Evolutionary conservation across 495 filamentous ascomycete species (phyloP), one percentile per base, ranked within the genome.

Genomic region (Margaritispora aquatica): DNA sequence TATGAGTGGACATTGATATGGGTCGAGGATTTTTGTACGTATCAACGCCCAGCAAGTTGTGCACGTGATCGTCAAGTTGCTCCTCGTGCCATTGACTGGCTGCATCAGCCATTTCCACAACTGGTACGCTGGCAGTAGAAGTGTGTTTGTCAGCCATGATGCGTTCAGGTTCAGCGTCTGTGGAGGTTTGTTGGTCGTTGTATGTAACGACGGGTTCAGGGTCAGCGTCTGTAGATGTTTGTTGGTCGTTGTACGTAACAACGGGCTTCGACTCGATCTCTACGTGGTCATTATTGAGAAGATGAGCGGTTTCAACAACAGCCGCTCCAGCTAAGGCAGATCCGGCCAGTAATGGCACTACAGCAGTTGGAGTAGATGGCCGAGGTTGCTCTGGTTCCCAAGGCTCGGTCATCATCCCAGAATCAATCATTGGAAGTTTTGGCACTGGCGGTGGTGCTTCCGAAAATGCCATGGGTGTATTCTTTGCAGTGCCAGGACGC

Each of bases 391-490:
- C 46, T 26, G 66, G 61, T 47, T 62, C 55, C 31, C 73, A 87
- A 19, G 88, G 81, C 21, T 96, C 94, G 1, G 94, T 98, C 91
- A 96, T 96, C 67, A 88, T 85, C 49, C 85, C 86, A 57, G 79
- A 83, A 70, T 96, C 91, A 26, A 93, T 81, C 87, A 92, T 94
- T 20, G 54, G 74, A 68, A 54, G 70, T 67, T 56, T 66, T 75
- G 7, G 76, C 2, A 63, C 56, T n/a, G 60, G 74, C 66, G 85
- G 70, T 17, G 57, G 75, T 62, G 83, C 66, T 26, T 74, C 74
- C 17, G 84, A 80, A 26, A 82, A 77, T 4, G 78, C 75, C 1
- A 79, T 77, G 44, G 79, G 77, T 11, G 82, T 81, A 31, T 75
- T 74, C 58, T 72, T 71, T 54, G 69, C 64, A 62, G 73, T 61